Evolutionary conservation across 202 grass and related monocot species (phyloP), one percentile per base, ranked within the genome.

Genomic region (Carex arenaria): DNA sequence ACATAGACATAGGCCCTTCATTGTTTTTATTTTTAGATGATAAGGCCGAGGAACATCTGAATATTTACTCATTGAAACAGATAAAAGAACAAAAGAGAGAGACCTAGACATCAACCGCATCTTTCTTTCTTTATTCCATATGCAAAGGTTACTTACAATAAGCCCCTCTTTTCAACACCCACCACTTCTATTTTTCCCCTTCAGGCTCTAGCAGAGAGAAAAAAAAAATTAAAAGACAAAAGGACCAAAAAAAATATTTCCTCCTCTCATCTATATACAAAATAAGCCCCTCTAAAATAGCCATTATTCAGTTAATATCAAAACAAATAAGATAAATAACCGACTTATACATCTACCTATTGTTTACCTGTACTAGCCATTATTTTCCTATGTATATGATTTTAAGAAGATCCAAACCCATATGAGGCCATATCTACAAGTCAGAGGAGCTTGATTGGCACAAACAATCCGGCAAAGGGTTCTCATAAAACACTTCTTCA

Each of bases 401-500:
- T 57, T 57, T 67, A 67, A 67, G 22, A 79, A 61, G 66, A 75
- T 59, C 9, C 18, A 18, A 53, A 38, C 12, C 23, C 52, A 36
- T 57, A 52, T 36, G 22, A 61, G 54, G 15, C 52, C 4, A 0
- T 57, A 28, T 67, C 51, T 55, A 67, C 36, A 45, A 49, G 32
- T 82, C 72, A 77, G 53, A 52, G 72, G 79, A 71, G 20, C n/a
- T 79, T 1, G 26, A 78, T 70, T 92, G 89, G 83, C 96, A 98
- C 15, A 99, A 66, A 80, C 96, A 99, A 72, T 95, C 96, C 0
- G 96, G 96, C 76, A 99, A 85, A 87, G 96, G 91, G 87, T 99
- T 99, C 93, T 99, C 93, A 66, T 99, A 99, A 87, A 99, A 99
- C 72, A 85, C 91, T 88, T 99, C 96, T 70, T 99, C 96, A 17